These are phyloP conservation scores for Penicillium sp. DNA, from an alignment of 2,329 filamentous ascomycete species.

Conservation along the genomic window DNA sequence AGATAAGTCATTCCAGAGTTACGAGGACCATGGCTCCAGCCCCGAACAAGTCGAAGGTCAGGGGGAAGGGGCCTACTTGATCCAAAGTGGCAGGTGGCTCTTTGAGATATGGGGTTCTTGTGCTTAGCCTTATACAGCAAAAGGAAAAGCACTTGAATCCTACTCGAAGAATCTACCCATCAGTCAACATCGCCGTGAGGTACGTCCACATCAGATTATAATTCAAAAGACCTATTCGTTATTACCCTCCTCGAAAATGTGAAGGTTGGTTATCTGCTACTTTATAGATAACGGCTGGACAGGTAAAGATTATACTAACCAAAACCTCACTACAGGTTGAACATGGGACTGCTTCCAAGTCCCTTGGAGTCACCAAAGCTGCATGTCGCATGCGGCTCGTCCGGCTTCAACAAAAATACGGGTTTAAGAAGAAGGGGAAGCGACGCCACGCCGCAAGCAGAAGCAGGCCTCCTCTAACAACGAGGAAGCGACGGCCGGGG, in stretches of 20 bases:
- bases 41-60: too few species aligned
- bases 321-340: background rate
- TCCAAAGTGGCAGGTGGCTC: too few species aligned
- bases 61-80: too few species aligned
- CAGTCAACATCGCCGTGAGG: too few species aligned
- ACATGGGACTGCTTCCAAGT: fast-evolving
- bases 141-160: too few species aligned
- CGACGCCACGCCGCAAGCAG: background rate
- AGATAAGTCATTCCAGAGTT: too few species aligned
- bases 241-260: background rate
- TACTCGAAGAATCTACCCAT: too few species aligned
- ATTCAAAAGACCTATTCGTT: too few species aligned
- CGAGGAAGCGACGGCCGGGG: background rate
- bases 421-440: fast-evolving
- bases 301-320: background rate
- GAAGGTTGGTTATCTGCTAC: background rate
- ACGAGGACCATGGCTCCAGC: too few species aligned
- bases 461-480: fast-evolving
- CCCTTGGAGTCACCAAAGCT: fast-evolving
- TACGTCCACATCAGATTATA: too few species aligned
- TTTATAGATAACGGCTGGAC: background rate
- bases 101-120: too few species aligned
- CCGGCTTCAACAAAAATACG: background rate
- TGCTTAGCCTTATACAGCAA: too few species aligned
- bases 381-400: background rate